These are phyloP conservation scores for Colletotrichum cereale DNA, from an alignment of 2,329 filamentous ascomycete genomes.

Conservation along the genomic window DNA sequence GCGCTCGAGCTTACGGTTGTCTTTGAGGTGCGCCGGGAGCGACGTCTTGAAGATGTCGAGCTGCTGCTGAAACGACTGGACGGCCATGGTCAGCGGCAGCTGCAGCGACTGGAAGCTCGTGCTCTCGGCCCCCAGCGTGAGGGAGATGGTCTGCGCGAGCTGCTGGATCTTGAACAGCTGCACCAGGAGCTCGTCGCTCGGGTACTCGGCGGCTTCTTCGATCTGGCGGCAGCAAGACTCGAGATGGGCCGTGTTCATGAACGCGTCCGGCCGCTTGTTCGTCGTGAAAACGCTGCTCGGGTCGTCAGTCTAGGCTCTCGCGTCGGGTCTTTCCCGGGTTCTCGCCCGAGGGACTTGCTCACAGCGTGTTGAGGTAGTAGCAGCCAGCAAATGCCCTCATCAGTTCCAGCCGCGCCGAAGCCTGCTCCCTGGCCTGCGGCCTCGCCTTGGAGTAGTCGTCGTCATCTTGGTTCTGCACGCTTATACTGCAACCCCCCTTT, in stretches of 20 bases:
- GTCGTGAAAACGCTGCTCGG: conserved; percentile 55
- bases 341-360: conserved; percentile 41
- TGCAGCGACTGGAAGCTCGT: conserved; percentile 49
- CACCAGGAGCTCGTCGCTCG: conserved; percentile 59
- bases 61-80: conserved; percentile 59
- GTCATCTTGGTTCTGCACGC: conserved; percentile 7
- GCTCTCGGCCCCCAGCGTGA: conserved; percentile 51
- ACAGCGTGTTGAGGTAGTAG: conserved; percentile 65
- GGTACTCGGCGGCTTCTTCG: conserved; percentile 55
- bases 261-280: conserved; percentile 61
- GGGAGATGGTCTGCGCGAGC: conserved; percentile 60
- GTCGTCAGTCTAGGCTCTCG: neutral
- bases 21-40: conserved; percentile 51
- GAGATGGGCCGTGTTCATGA: conserved; percentile 61
- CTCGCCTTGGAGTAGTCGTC: neutral
- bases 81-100: conserved; percentile 55
- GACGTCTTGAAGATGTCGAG: conserved; percentile 54
- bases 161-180: conserved; percentile 62
- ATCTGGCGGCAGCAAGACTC: conserved; percentile 59
- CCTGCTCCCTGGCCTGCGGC: conserved; percentile 43
- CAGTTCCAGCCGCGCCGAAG: conserved; percentile 52
- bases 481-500: conserved; percentile 31
- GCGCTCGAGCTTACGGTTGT: conserved; percentile 48
- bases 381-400: conserved; percentile 63
- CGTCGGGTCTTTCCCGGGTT: neutral